These are phyloP conservation scores for Chamaecyparis obtusa DNA, from an alignment of 75 land plant genomes.

Conservation along the genomic window DNA sequence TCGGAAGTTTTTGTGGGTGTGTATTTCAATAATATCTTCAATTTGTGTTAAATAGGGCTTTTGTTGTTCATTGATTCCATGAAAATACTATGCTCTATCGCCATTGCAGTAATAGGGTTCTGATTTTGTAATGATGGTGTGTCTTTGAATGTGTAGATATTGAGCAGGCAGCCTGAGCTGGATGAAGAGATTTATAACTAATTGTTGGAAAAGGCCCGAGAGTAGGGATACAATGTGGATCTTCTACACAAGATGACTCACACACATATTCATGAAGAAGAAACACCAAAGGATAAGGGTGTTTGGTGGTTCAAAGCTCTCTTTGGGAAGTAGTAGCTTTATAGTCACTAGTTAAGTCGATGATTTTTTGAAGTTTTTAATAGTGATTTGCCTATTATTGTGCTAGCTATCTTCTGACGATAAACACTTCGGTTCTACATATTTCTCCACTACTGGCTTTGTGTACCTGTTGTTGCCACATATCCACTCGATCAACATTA, in stretches of 20 bases:
- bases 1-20: conserved; percentile 71
- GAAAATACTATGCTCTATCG: too few relatives aligned
- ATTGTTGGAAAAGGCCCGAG: conserved; percentile 56
- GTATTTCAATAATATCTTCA: background rate
- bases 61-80: too few relatives aligned
- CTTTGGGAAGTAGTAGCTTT: conserved; percentile 50
- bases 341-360: background rate
- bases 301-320: conserved; percentile 88
- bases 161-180: conserved; percentile 56
- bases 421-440: too few relatives aligned
- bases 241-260: conserved; percentile 67
- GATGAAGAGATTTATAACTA: conserved; percentile 63
- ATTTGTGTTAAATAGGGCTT: background rate
- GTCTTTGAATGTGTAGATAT: conserved; percentile 30
- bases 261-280: conserved; percentile 32
- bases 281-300: conserved; percentile 50
- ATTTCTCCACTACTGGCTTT: too few relatives aligned
- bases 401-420: too few relatives aligned
- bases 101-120: too few relatives aligned
- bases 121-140: background rate
- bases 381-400: too few relatives aligned
- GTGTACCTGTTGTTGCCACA: too few relatives aligned
- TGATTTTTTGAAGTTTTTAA: too few relatives aligned
- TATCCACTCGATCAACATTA: too few relatives aligned
- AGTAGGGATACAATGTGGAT: conserved; percentile 71